phyloP scores from a whole-genome alignment of 2,329 filamentous ascomycete genomes.

The Botrytis porri region DNA sequence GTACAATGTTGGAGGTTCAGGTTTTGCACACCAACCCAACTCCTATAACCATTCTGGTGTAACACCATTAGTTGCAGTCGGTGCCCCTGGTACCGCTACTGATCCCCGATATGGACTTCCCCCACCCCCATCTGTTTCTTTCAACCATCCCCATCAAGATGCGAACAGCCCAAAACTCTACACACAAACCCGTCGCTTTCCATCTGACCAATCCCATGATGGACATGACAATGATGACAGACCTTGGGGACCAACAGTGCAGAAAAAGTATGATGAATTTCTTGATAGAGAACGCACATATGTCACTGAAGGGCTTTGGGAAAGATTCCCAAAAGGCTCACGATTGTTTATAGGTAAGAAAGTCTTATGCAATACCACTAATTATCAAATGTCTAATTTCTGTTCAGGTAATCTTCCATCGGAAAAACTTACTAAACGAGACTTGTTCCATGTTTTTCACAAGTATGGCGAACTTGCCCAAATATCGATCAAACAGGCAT shows the following conservation, averaged over 20 bases:
- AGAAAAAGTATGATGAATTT: slow-evolving; percentile 70
- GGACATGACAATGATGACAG: slow-evolving; percentile 36
- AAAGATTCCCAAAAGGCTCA: slow-evolving; percentile 73
- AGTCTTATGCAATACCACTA: slow-evolving; percentile 27
- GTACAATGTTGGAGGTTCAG: slow-evolving; percentile 35
- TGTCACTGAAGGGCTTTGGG: slow-evolving; percentile 76
- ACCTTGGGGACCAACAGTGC: slow-evolving; percentile 48
- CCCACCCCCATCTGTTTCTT: slow-evolving; percentile 38
- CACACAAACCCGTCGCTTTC: slow-evolving; percentile 26
- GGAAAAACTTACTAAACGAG: slow-evolving; percentile 88
- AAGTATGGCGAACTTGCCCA: slow-evolving; percentile 84
- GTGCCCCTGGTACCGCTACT: slow-evolving; percentile 38
- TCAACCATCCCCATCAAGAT: slow-evolving; percentile 29
- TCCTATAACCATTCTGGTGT: slow-evolving; percentile 37
- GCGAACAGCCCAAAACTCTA: slow-evolving; percentile 29
- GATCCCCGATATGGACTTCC: slow-evolving; percentile 38
- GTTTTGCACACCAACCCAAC: slow-evolving; percentile 30
- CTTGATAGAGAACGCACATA: slow-evolving; percentile 70
- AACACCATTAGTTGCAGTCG: slow-evolving; percentile 35
- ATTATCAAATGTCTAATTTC: slow-evolving; percentile 26
- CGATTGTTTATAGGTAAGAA: slow-evolving; percentile 75
- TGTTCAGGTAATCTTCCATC: slow-evolving; percentile 79
- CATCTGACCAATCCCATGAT: slow-evolving; percentile 30
- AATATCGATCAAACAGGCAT: slow-evolving; percentile 93
- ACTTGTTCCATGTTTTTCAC: slow-evolving; percentile 89